Conservation (phyloP, 495 filamentous ascomycete genomes). For the Penicillium robsamsonii region DNA sequence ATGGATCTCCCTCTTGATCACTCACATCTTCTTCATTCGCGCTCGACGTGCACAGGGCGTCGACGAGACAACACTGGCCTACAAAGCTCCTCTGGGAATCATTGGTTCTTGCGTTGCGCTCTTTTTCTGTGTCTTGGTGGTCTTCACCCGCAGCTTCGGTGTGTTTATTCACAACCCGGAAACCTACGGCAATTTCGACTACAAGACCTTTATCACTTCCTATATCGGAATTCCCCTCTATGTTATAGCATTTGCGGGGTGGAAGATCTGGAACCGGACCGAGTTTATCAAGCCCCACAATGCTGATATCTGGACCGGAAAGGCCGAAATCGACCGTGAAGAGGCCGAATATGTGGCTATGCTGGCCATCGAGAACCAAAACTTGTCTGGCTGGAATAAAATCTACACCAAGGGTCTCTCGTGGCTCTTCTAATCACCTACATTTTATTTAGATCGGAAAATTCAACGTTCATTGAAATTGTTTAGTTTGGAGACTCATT, state of each 20-base stretch:
- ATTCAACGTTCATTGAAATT: neutral
- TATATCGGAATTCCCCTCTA: conserved; percentile 73
- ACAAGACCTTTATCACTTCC: conserved; percentile 67
- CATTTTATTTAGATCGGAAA: neutral
- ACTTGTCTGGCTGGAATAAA: neutral
- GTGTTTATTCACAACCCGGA: conserved; percentile 49
- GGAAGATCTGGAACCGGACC: conserved; percentile 53
- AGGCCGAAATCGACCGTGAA: conserved; percentile 1
- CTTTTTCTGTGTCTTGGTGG: conserved; percentile 60
- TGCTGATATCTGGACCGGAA: conserved; percentile 8
- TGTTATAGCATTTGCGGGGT: conserved; percentile 60
- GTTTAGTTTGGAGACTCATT: neutral
- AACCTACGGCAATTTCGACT: conserved; percentile 49
- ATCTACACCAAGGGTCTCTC: neutral
- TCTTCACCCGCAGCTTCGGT: conserved; percentile 65
- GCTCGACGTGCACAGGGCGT: conserved; percentile 66
- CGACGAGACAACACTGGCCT: conserved; percentile 57
- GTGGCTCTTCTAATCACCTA: neutral
- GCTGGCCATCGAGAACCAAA: neutral
- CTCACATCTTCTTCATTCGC: conserved; percentile 68
- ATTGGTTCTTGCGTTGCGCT: conserved; percentile 61
- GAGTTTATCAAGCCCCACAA: neutral
- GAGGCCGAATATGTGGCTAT: neutral
- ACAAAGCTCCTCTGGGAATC: conserved; percentile 62
- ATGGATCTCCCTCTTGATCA: conserved; percentile 72